These are phyloP conservation scores for Phyllosticta ampelicida DNA, from an alignment of 2,329 filamentous ascomycete genomes.

Conservation along the genomic window DNA sequence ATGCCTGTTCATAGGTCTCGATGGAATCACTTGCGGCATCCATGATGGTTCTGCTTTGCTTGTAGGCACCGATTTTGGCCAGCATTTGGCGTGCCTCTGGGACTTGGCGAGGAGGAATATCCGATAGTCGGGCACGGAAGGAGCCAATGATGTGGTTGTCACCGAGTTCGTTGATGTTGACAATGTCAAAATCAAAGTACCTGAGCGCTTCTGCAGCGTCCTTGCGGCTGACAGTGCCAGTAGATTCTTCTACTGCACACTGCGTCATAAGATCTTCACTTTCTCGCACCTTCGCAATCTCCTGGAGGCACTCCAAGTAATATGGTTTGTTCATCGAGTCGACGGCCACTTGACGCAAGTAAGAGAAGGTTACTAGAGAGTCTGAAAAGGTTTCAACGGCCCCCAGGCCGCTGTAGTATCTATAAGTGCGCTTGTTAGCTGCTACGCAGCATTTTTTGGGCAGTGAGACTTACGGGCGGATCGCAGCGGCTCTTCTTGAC, in stretches of 20 bases:
- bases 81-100: constrained; percentile 47
- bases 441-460: too few relatives aligned
- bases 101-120: constrained; percentile 43
- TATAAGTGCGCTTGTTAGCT: constrained; percentile 9
- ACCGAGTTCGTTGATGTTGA: constrained; percentile 32
- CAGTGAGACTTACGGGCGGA: constrained; percentile 21
- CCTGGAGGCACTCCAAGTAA: constrained; percentile 56
- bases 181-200: constrained; percentile 44
- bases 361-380: constrained; percentile 50
- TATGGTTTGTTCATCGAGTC: constrained; percentile 46
- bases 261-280: constrained; percentile 49
- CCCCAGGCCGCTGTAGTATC: constrained; percentile 52
- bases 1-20: constrained; percentile 53
- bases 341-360: constrained; percentile 46
- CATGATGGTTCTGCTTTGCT: constrained; percentile 46
- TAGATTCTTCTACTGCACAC: constrained; percentile 46
- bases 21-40: constrained; percentile 22
- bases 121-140: constrained; percentile 49
- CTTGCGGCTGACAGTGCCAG: constrained; percentile 46
- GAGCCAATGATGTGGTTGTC: constrained; percentile 53
- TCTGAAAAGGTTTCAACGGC: constrained; percentile 53
- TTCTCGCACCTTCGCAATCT: constrained; percentile 45
- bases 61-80: constrained; percentile 48
- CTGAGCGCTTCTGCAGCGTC: constrained; percentile 49
- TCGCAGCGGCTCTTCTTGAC: constrained; percentile 22